Conservation (phyloP, 352 stramenopile species). For the Globisporangium ultimum region DNA sequence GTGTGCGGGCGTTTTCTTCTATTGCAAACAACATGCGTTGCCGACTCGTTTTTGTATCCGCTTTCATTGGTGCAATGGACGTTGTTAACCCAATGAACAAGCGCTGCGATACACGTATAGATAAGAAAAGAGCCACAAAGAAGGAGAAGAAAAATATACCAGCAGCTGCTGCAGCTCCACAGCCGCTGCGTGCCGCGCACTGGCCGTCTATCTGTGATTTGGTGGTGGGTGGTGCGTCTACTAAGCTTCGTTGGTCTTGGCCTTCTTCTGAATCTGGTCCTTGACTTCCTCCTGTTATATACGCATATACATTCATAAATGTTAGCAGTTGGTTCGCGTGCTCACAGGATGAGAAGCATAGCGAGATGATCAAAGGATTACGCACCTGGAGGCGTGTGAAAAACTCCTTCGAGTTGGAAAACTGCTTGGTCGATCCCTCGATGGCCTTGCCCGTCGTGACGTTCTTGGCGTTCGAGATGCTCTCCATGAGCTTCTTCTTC, state of each 20-base stretch:
- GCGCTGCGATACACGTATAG: too few species aligned
- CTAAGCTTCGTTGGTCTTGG: conserved; percentile 2
- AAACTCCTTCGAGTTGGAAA: conserved; percentile 88
- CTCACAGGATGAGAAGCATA: background rate
- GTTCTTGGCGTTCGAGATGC: conserved; percentile 74
- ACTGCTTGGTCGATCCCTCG: conserved; percentile 78
- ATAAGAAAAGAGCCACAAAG: too few species aligned
- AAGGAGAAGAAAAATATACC: too few species aligned
- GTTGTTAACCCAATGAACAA: too few species aligned
- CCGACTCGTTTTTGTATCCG: too few species aligned
- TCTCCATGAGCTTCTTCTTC: conserved; percentile 90
- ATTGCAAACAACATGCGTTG: too few species aligned
- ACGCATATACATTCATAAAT: too few species aligned
- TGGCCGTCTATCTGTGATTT: too few species aligned
- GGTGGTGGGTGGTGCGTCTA: background rate
- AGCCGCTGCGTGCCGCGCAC: background rate
- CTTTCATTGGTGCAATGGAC: too few species aligned
- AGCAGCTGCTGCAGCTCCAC: too few species aligned
- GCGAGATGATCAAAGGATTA: background rate
- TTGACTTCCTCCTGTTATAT: conserved; percentile 21
- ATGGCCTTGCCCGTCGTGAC: conserved; percentile 82
- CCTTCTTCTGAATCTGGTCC: conserved; percentile 27
- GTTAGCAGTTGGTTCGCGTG: too few species aligned
- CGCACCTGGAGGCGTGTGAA: conserved; percentile 71
- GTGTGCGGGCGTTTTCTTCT: too few species aligned